Evolutionary conservation across 768 basidiomycete genomes (phyloP), one percentile per base, ranked within the genome.

Genomic region (Harrya chromipes): DNA sequence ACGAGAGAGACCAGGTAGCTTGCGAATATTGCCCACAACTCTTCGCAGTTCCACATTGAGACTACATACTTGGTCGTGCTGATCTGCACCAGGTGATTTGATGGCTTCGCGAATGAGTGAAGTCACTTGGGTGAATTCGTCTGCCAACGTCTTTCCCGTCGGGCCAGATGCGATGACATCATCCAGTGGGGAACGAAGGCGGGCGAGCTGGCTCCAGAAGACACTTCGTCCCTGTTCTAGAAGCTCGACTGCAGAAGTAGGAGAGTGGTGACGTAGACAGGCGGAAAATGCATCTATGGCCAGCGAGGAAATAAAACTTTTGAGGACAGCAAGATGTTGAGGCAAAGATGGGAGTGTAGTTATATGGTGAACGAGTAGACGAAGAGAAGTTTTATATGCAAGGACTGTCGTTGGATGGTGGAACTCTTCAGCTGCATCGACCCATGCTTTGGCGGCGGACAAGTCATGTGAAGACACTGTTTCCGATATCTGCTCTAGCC

Each of bases 1-100:
- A 11, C 56, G 45, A 10, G 59, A 50, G 47, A 67, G 63, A 5
- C 59, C 60, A 24, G 40, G 34, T 11, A 54, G 21, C 7, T 44
- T 26, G 10, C 61, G 57, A 31, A 63, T 61, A 5, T 59, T 24
- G 4, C 9, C 11, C 26, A 64, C 47, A 17, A 55, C 23, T 21
- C n/a, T 24, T 45, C 35, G 43, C 11, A 36, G 35, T 13, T 45
- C 34, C 11, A 26, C 13, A 13, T 44, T 34, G 19, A 44, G 43
- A n/a, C 35, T 31, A 12, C 19, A 44, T n/a, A 20, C 33, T 19
- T 35, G 43, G 4, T 44, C 43, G 29, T 44, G 31, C 31, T 44
- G 43, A 35, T 33, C 19, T 1, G 31, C 3, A 2, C 5, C 13
- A 23, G 31, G 21, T 11, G 12, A 43, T 45, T 52, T 20, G 47